Conservation (phyloP, 78 protist genomes). For the Dictyostelium brefeldianum region DNA sequence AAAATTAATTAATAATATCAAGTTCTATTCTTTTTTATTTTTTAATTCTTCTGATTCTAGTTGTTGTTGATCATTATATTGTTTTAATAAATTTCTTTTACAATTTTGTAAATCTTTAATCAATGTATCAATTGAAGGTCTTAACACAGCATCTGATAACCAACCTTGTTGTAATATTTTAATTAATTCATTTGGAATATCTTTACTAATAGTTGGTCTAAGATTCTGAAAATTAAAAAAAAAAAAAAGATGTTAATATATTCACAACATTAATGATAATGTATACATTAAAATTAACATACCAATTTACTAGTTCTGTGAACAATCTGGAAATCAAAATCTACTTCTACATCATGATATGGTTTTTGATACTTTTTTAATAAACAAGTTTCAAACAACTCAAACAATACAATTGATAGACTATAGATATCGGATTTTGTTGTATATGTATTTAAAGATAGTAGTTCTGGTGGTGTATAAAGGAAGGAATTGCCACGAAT, state of each 20-base stretch:
- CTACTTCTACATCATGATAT: constrained; percentile 19
- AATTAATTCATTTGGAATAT: constrained; percentile 18
- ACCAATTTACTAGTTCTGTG: constrained; percentile 58
- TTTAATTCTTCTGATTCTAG: no score
- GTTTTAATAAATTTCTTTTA: neutral
- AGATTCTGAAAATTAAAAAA: constrained; percentile 44
- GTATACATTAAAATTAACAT: no score
- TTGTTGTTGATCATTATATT: no score
- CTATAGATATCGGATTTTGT: constrained; percentile 71
- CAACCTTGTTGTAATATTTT: constrained; percentile 52
- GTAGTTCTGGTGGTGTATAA: constrained; percentile 70
- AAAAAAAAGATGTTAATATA: neutral
- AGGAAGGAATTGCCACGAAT: constrained; percentile 27
- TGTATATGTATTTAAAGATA: constrained; percentile 8
- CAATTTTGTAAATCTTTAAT: neutral
- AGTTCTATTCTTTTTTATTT: no score
- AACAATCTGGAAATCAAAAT: constrained; percentile 67
- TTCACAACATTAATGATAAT: no score
- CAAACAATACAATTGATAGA: constrained; percentile 65
- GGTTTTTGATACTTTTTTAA: constrained; percentile 22
- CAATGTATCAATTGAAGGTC: constrained; percentile 28
- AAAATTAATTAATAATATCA: no score
- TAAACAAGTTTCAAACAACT: constrained; percentile 22
- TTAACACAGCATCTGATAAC: constrained; percentile 9
- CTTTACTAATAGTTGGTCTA: constrained; percentile 50